Conservation (phyloP, 495 filamentous ascomycete species). For the Annulohypoxylon maeteangense region DNA sequence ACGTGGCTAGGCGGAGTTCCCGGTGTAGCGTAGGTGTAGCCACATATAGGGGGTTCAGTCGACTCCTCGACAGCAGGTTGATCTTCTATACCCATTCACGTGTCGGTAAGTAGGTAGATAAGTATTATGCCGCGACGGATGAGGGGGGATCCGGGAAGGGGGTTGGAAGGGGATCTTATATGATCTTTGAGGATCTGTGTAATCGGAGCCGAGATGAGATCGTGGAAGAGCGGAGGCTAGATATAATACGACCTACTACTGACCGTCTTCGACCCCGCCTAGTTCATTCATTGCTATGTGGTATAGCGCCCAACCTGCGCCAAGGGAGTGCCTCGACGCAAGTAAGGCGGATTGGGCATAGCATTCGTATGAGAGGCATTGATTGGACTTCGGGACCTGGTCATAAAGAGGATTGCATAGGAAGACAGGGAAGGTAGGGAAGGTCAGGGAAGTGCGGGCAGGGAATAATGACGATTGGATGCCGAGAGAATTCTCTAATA, state of each 20-base stretch:
- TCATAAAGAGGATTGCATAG: slow-evolving; percentile 27
- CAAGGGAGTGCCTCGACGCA: slow-evolving; percentile 36
- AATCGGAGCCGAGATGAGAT: slow-evolving; percentile 16
- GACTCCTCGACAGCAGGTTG: slow-evolving; percentile 59
- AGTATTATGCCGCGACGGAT: slow-evolving; percentile 13
- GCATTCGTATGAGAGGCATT: slow-evolving; percentile 27
- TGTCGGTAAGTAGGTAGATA: slow-evolving; percentile 29
- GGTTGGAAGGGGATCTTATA: not conserved
- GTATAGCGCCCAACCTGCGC: slow-evolving; percentile 26
- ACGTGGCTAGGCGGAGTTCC: slow-evolving; percentile 27
- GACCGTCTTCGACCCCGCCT: slow-evolving; percentile 29
- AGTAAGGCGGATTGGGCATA: slow-evolving; percentile 38
- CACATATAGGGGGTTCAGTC: slow-evolving; percentile 64
- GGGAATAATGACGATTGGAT: slow-evolving; percentile 37
- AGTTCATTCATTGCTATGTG: slow-evolving; percentile 33
- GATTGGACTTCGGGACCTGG: slow-evolving; percentile 31
- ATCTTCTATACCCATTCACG: slow-evolving; percentile 62
- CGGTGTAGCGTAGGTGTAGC: slow-evolving; percentile 49
- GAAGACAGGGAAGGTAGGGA: no score
- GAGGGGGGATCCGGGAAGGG: slow-evolving; percentile 15
- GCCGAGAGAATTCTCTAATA: slow-evolving; percentile 30
- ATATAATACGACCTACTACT: slow-evolving; percentile 35
- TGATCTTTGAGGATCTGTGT: slow-evolving; percentile 6
- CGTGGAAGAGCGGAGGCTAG: slow-evolving; percentile 35
- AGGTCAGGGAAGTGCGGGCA: slow-evolving; percentile 32